Evolutionary conservation across 306 rosid genomes (phyloP).

Genomic region (Coriaria nepalensis): DNA sequence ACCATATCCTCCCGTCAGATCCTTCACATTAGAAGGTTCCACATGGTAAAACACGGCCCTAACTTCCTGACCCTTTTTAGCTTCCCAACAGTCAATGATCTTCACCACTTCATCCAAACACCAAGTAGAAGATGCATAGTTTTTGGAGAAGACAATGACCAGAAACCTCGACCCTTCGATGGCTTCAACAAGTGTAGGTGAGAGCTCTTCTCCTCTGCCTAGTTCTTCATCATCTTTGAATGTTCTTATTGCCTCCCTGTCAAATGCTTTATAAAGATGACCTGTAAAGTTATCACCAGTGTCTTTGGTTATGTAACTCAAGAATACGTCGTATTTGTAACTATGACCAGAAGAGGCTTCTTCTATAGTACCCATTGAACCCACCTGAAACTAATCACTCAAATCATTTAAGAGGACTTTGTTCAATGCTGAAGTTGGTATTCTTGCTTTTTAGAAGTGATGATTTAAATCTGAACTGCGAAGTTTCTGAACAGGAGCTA

Average conservation of each 20-base stretch:
- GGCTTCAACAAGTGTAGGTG: neutral
- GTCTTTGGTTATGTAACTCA: neutral
- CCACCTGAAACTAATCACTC: too few species aligned
- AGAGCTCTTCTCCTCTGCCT: neutral
- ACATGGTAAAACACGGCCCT: neutral
- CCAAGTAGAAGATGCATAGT: slow-evolving; percentile 1
- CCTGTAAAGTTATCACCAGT: neutral
- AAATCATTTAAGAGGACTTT: too few species aligned
- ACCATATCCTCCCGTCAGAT: neutral
- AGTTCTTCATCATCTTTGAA: slow-evolving; percentile 1
- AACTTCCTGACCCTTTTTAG: neutral
- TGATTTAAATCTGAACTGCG: too few species aligned
- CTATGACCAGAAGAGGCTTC: too few species aligned
- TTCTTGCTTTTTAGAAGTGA: too few species aligned
- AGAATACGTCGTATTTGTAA: neutral
- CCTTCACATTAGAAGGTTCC: neutral
- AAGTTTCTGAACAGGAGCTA: too few species aligned
- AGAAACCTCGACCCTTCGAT: neutral
- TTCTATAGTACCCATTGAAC: too few species aligned
- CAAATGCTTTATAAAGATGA: neutral
- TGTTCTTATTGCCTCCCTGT: neutral
- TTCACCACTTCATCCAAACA: neutral
- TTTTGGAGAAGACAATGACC: neutral
- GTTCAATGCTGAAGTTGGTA: too few species aligned
- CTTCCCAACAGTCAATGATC: neutral